Percentiles rank a stretch among this genome's conserved stretches.
Evolutionary conservation across 768 basidiomycete genomes (phyloP).

Genomic region (Lactifluus piperatus): DNA sequence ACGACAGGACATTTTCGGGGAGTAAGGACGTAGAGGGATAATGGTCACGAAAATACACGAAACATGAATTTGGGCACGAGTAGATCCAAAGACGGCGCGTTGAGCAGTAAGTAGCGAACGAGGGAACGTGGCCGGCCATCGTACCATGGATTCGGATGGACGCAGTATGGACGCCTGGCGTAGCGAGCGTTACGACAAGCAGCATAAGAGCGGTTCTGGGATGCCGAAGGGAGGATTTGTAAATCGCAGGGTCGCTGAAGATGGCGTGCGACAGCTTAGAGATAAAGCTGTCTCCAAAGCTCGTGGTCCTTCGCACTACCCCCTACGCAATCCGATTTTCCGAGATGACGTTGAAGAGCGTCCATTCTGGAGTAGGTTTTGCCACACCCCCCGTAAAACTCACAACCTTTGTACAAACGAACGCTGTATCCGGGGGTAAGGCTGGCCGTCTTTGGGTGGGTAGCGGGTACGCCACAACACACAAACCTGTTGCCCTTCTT

Average conservation of each 20-base stretch:
- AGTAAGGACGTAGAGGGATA: neutral
- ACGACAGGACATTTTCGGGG: neutral
- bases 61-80: neutral
- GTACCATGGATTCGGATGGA: too few relatives aligned
- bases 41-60: neutral
- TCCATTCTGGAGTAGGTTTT: constrained; percentile 11
- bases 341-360: constrained; percentile 8
- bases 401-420: neutral
- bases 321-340: neutral
- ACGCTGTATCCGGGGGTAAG: neutral
- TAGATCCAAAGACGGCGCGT: neutral
- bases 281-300: constrained; percentile 6
- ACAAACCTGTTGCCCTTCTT: neutral
- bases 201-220: neutral
- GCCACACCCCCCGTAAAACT: constrained; percentile 10
- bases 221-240: neutral
- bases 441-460: neutral
- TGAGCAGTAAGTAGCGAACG: too few relatives aligned
- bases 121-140: too few relatives aligned
- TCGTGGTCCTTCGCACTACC: constrained; percentile 5
- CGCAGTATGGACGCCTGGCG: too few relatives aligned
- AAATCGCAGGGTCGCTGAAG: neutral
- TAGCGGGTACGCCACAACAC: constrained; percentile 7
- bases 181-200: neutral
- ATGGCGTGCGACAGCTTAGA: neutral